Evolutionary conservation across 768 basidiomycete species (phyloP), one percentile per base, ranked within the genome.

Genomic region (Hydnomerulius pinastri): DNA sequence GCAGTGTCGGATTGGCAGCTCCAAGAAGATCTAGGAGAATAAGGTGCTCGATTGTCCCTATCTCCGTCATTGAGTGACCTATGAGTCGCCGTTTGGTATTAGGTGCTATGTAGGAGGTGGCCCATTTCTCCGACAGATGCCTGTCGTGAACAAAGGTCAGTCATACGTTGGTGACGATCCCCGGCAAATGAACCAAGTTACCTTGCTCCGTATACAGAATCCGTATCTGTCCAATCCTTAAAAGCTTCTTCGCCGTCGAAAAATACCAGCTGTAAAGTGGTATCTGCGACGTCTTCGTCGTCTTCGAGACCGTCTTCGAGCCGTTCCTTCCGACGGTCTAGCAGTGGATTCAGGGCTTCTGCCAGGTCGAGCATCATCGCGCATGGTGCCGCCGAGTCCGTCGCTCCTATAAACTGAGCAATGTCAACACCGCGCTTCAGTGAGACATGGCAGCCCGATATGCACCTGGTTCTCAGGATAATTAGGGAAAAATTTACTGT

Each of bases 231-330:
- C 96, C 96, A 99, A 23, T 81, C 75, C 40, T 82, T 76, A 69
- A 96, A 98, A 0, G 97, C 97, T 69, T 98, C 97, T 70, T 99
- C 97, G 3, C 97, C 97, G 61, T 99, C 97, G 51, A 99, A 96
- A 66, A 98, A 96, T 9, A 99, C 77, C 8, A 98, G 73, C 64
- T 97, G 93, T 8, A 99, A 69, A 3, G 95, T 96, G 17, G 89
- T 92, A 49, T 90, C 87, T 0, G 82, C 82, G 12, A 85, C 72
- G 46, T 92, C 88, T 36, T 91, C 90, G n/a, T 85, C 83, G 11
- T 85, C 83, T 46, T 83, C 82, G 13, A 73, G 63, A 0, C 73
- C 85, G 2, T 75, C 74, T 25, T 81, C 77, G 6, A 87, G 55
- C 25, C 81, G 75, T 47, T 77, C 71, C 37, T 77, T 71, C 20